Evolutionary conservation across 208 protist genomes (phyloP).

Genomic region (Spironucleus salmonicida): DNA sequence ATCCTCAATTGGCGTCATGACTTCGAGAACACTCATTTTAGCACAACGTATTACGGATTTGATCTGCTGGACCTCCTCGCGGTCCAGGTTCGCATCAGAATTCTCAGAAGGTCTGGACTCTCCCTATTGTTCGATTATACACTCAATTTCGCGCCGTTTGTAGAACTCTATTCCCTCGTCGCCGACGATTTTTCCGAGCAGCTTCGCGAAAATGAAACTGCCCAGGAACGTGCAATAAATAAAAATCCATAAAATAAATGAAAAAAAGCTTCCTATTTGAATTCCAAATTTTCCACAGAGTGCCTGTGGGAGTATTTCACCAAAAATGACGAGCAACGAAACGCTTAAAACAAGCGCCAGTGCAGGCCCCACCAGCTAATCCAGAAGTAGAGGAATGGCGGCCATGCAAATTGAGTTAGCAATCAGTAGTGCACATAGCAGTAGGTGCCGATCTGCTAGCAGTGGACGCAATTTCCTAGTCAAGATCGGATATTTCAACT

Average conservation of each 20-base stretch:
- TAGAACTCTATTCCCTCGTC: background rate
- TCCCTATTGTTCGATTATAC: no score
- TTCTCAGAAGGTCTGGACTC: no score
- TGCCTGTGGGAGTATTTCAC: conserved; percentile 58
- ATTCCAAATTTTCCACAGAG: conserved; percentile 55
- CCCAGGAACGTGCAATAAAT: conserved; percentile 54
- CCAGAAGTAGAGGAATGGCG: conserved; percentile 52
- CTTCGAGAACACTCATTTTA: conserved; percentile 40
- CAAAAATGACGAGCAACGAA: conserved; percentile 53
- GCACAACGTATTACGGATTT: conserved; percentile 39
- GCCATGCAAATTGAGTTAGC: conserved; percentile 10
- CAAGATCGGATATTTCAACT: background rate
- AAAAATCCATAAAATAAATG: conserved; percentile 48
- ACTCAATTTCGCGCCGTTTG: background rate
- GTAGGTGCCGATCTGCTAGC: background rate
- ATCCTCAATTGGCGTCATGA: conserved; percentile 41
- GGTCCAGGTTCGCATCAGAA: no score
- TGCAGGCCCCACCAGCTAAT: conserved; percentile 51
- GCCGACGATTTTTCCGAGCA: conserved; percentile 52
- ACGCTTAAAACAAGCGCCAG: conserved; percentile 51
- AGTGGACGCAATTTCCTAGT: background rate
- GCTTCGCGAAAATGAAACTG: conserved; percentile 54
- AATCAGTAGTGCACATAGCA: conserved; percentile 2
- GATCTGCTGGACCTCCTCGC: conserved; percentile 45
- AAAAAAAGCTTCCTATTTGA: conserved; percentile 48